These are phyloP conservation scores for Daldinia bambusicola DNA, from an alignment of 495 filamentous ascomycete genomes.

Conservation along the genomic window DNA sequence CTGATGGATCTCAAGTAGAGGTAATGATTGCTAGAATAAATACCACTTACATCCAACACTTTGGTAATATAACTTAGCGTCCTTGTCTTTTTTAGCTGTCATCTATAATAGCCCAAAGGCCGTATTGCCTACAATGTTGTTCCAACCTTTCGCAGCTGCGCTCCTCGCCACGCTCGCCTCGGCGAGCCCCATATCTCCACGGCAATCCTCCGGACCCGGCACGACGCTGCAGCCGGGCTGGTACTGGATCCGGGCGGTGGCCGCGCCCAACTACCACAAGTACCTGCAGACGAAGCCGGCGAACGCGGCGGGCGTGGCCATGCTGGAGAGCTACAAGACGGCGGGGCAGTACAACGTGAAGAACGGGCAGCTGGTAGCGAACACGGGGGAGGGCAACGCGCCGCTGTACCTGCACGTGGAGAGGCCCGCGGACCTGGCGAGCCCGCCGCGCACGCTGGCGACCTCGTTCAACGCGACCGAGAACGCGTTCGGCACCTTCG, in stretches of 20 bases:
- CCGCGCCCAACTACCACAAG: slow-evolving; percentile 69
- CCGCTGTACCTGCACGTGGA: slow-evolving; percentile 59
- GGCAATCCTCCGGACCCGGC: slow-evolving; percentile 36
- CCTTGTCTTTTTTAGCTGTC: slow-evolving; percentile 3
- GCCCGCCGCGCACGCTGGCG: slow-evolving; percentile 53
- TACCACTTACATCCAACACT: slow-evolving; percentile 12
- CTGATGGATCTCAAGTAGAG: not conserved
- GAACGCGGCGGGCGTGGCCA: slow-evolving; percentile 59
- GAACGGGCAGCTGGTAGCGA: slow-evolving; percentile 66
- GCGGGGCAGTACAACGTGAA: slow-evolving; percentile 70
- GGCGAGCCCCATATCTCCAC: slow-evolving; percentile 13
- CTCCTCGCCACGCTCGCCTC: slow-evolving; percentile 15
- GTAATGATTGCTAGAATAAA: slow-evolving; percentile 22
- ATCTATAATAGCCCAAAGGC: not conserved
- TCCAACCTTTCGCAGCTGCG: slow-evolving; percentile 12
- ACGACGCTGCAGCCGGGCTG: slow-evolving; percentile 61
- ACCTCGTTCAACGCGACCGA: slow-evolving; percentile 62
- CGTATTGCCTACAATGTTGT: slow-evolving; percentile 12
- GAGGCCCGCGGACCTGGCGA: slow-evolving; percentile 59
- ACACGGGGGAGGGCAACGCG: slow-evolving; percentile 51
- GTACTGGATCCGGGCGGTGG: slow-evolving; percentile 70
- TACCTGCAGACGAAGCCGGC: slow-evolving; percentile 68
- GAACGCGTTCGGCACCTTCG: slow-evolving; percentile 68
- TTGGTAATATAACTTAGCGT: slow-evolving; percentile 25
- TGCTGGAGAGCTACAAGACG: slow-evolving; percentile 63